phyloP scores from a whole-genome alignment of 176 grass and related monocot genomes.

The Oryza rufipogon region DNA sequence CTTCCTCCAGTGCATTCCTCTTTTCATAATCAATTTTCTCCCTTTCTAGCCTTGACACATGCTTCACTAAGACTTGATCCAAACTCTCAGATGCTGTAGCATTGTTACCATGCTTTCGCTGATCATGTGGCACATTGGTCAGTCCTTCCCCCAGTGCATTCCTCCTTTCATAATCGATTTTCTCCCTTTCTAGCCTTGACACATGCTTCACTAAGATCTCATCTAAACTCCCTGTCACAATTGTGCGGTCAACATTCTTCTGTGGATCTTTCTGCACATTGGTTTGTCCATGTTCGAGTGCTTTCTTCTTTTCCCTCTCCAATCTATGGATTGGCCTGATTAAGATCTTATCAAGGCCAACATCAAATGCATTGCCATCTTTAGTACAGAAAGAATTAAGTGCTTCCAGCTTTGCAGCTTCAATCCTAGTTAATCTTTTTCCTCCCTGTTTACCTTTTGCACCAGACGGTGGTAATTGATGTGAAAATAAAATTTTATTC shows the following conservation, averaged over 20 bases:
- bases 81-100: conserved; percentile 44
- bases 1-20: conserved; percentile 38
- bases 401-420: conserved; percentile 63
- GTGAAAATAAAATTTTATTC: conserved; percentile 37
- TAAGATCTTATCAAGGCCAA: conserved; percentile 59
- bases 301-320: conserved; percentile 64
- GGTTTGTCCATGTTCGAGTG: conserved; percentile 25
- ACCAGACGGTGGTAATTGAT: conserved; percentile 44
- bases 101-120: conserved; percentile 22
- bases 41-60: conserved; percentile 71
- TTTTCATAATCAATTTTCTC: conserved; percentile 64
- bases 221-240: conserved; percentile 39
- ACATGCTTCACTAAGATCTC: conserved; percentile 67
- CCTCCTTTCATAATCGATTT: conserved; percentile 51
- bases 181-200: conserved; percentile 78
- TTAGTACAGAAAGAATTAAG: conserved; percentile 52
- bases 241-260: conserved; percentile 27
- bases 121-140: conserved; percentile 19
- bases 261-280: conserved; percentile 35
- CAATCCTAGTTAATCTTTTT: conserved; percentile 56
- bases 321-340: conserved; percentile 54
- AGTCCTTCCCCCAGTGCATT: conserved; percentile 37
- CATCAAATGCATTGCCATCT: conserved; percentile 39
- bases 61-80: conserved; percentile 66
- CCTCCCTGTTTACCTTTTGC: conserved; percentile 33